Evolutionary conservation across 352 stramenopile genomes (phyloP), one percentile per base, ranked within the genome.

Genomic region (Phytophthora pseudosyringae): DNA sequence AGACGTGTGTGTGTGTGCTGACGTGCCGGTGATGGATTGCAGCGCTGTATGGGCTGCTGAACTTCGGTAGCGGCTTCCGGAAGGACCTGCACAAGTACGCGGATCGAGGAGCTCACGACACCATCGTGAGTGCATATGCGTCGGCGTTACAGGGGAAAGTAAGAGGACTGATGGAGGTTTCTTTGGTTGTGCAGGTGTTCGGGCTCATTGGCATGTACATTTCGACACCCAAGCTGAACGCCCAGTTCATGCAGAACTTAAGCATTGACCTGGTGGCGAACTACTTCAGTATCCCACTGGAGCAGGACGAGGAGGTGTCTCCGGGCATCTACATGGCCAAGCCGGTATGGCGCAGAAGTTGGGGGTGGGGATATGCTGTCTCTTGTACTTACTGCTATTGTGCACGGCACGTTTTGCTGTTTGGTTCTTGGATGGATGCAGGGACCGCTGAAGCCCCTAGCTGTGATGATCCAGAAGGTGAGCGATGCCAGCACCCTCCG

Each of bases 121-220:
- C 86, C 1, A 94, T 94, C 64, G 86, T 93, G 61, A 46, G 69
- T 54, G 21, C 21, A 21, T 1, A 7, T 44, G 21, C 35, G 54
- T 41, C 29, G 56, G 16, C 9, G 15, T 2, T 33, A 38, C 35
- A 49, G 9, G n/a, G 15, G 4, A 5, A 5, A n/a, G 21, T 1
- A 15, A 12, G 26, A 6, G 26, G 15, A 11, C 15, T 61, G 1
- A 54, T 49, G 16, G 15, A 6, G 44, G 28, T 53, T 32, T 29
- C 5, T 52, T 12, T 33, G 10, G 40, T 26, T 13, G 36, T 65
- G 26, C 58, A 94, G 86, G 64, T 90, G 54, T 94, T 90, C 57
- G 86, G 86, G n/a, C 59, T 91, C n/a, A 76, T 94, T 40, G 86
- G 86, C 54, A 91, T 94, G 76, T 94, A 91, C 81, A 94, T 94